Conservation (phyloP, 352 stramenopile genomes). For the Hyaloperonospora brassicae region DNA sequence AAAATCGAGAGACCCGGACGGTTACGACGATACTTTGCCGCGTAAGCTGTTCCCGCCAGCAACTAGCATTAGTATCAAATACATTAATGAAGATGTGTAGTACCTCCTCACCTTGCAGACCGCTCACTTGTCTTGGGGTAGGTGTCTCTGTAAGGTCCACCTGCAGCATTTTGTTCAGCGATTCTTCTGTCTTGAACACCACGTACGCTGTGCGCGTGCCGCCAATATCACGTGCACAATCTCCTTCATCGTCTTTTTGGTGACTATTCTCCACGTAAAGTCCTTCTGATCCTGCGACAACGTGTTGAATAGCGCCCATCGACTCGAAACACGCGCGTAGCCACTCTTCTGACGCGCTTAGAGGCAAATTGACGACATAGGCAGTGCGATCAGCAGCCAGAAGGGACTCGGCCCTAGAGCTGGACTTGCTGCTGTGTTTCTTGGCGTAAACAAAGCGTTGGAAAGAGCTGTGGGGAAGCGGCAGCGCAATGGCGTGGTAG, state of each 20-base stretch:
- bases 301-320: slow-evolving; percentile 55
- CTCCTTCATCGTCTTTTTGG: slow-evolving; percentile 9
- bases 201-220: slow-evolving; percentile 46
- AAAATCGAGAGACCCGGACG: slow-evolving; percentile 54
- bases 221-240: slow-evolving; percentile 13
- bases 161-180: slow-evolving; percentile 48
- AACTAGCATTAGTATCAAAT: slow-evolving; percentile 2
- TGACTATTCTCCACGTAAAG: slow-evolving; percentile 3
- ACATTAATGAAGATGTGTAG: background rate
- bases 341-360: slow-evolving; percentile 38
- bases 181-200: slow-evolving; percentile 63
- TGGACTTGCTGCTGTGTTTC: slow-evolving; percentile 48
- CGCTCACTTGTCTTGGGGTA: slow-evolving; percentile 14
- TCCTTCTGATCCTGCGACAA: slow-evolving; percentile 23
- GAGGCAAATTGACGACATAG: slow-evolving; percentile 70
- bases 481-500: slow-evolving; percentile 71
- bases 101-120: slow-evolving; percentile 28
- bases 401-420: slow-evolving; percentile 26
- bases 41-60: slow-evolving; percentile 24
- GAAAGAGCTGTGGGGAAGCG: slow-evolving; percentile 51
- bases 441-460: slow-evolving; percentile 71
- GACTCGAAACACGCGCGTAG: slow-evolving; percentile 41
- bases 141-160: slow-evolving; percentile 33
- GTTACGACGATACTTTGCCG: slow-evolving; percentile 58
- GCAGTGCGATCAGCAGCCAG: slow-evolving; percentile 57